Evolutionary conservation across 2,329 filamentous ascomycete genomes (phyloP), one percentile per base, ranked within the genome.

Genomic region (Cercospora berteroae): DNA sequence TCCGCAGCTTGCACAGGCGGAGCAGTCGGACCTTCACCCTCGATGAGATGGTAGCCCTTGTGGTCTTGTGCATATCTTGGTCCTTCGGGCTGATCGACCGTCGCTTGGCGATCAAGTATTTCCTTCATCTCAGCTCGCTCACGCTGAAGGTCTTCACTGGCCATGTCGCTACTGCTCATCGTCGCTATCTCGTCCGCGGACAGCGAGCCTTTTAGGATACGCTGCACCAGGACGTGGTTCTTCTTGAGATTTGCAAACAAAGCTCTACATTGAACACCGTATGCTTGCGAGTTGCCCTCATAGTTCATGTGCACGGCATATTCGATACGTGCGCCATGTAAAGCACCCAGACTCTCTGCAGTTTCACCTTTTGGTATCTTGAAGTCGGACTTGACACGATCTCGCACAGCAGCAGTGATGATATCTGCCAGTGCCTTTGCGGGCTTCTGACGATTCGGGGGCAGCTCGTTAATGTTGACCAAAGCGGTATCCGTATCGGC

Each of bases 31-130:
- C 55, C 39, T 33, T 96, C 92, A 56, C 90, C 88, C 69, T 94
- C 93, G 16, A 98, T 86, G 16, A 97, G 80, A 77, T 98, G 95
- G 67, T 97, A 94, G 12, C 95, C 95, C 79, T 98, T 98, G 82
- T 98, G 94, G 2, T 94, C 97, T 72, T 92, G 89, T 74, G 93
- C 87, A 65, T 97, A 89, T 3, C 93, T 88, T 4, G 94, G 91
- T 1, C 87, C 93, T 59, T 87, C 85, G 13, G 82, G 80, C 42
- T 92, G 87, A 67, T 94, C 89, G 36, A 96, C 86, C 57, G 95
- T 94, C 56, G 94, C 91, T 78, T 94, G 91, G 74, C 93, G 92
- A 76, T 95, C 92, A 0, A 89, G 88, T 68, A 88, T 86, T 60
- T 91, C 90, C 78, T 91, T 90, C 84, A 94, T 89, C 73, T 89